Conservation (phyloP, 2,329 filamentous ascomycete genomes). For the Aspergillus candidus region DNA sequence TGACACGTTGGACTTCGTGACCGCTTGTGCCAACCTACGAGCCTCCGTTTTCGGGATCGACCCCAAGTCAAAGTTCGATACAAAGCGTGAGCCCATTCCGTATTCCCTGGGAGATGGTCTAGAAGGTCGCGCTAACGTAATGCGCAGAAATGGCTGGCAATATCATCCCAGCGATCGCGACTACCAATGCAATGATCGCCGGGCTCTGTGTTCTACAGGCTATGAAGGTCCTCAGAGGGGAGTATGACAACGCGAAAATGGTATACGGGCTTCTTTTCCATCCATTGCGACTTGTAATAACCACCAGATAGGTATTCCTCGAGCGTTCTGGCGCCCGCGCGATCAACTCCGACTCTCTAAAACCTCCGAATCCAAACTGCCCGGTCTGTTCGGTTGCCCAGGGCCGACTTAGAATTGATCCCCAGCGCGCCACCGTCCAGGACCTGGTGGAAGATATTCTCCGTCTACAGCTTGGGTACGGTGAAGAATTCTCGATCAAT, state of each 20-base stretch:
- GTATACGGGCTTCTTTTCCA: slow-evolving; percentile 35
- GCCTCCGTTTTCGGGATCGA: slow-evolving; percentile 87
- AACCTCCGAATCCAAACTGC: slow-evolving; percentile 70
- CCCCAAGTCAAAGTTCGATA: slow-evolving; percentile 84
- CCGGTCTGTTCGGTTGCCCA: slow-evolving; percentile 74
- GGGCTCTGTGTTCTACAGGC: slow-evolving; percentile 86
- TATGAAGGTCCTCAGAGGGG: slow-evolving; percentile 76
- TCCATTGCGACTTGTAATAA: slow-evolving; percentile 5
- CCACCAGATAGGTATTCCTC: slow-evolving; percentile 60
- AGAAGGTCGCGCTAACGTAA: too few species aligned
- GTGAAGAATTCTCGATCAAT: slow-evolving; percentile 72
- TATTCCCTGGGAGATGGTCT: too few species aligned
- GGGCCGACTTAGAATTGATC: slow-evolving; percentile 61
- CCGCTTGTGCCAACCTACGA: slow-evolving; percentile 81
- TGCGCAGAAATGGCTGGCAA: slow-evolving; percentile 86
- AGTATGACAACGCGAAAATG: slow-evolving; percentile 68
- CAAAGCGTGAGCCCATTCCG: slow-evolving; percentile 56
- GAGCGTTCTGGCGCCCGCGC: slow-evolving; percentile 58
- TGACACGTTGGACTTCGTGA: slow-evolving; percentile 91
- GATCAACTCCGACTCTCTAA: slow-evolving; percentile 51
- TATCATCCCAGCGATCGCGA: slow-evolving; percentile 97
- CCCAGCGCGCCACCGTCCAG: slow-evolving; percentile 65
- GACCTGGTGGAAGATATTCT: slow-evolving; percentile 74
- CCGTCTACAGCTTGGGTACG: slow-evolving; percentile 64
- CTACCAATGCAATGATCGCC: slow-evolving; percentile 93